Conservation (phyloP, 2,329 filamentous ascomycete species). For the Microsporum canis region DNA sequence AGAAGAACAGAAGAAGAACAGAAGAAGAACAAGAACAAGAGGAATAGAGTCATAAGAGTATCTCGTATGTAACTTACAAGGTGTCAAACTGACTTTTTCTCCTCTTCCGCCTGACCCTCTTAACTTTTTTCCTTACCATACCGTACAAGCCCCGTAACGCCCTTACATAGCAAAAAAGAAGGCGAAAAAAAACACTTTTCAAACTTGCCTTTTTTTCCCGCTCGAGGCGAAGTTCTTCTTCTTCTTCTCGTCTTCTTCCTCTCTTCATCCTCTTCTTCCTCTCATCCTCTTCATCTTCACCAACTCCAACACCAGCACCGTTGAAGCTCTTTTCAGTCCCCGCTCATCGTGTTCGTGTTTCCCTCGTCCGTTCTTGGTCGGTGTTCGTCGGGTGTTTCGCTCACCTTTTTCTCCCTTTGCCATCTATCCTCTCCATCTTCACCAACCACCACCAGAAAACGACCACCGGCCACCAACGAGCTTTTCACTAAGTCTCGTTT, state of each 20-base stretch:
- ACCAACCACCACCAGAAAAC: background rate
- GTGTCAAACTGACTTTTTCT: too few species aligned
- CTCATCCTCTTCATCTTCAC: background rate
- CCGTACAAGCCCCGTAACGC: too few species aligned
- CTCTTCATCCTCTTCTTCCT: background rate
- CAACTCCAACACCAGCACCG: background rate
- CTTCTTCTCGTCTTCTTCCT: background rate
- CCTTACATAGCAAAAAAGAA: too few species aligned
- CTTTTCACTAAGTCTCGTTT: constrained; percentile 8
- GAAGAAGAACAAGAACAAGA: too few species aligned
- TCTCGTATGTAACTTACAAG: too few species aligned
- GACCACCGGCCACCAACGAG: background rate
- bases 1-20: too few species aligned
- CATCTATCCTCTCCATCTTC: constrained; percentile 9
- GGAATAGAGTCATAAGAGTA: too few species aligned
- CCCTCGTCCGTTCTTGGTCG: background rate
- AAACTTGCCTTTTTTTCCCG: background rate
- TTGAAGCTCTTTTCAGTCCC: background rate
- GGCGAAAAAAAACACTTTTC: too few species aligned
- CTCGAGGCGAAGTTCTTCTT: too few species aligned
- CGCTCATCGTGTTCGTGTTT: background rate
- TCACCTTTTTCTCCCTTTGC: background rate
- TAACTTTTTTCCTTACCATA: too few species aligned
- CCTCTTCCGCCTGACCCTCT: too few species aligned
- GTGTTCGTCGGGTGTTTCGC: background rate